Evolutionary conservation across 129 eudicot genomes (phyloP).

Genomic region (Gnaphalium uliginosum): DNA sequence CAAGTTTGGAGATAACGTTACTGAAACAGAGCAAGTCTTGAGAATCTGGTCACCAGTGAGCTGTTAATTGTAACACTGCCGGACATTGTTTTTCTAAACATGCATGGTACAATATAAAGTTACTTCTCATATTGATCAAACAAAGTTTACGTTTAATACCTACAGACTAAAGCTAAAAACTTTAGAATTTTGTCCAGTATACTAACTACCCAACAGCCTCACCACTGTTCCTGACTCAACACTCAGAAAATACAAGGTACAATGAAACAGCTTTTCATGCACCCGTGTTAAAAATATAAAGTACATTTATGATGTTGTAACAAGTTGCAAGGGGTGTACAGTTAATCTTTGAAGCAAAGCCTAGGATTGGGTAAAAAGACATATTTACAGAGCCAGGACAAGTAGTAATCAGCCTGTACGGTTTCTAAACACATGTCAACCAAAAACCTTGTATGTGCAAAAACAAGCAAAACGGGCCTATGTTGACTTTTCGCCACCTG

Average conservation of each 20-base stretch:
- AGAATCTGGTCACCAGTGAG: background rate
- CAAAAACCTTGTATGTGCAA: background rate
- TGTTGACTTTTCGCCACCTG: background rate
- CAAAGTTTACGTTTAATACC: background rate
- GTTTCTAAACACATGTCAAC: background rate
- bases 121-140: background rate
- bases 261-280: constrained; percentile 5
- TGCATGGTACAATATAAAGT: background rate
- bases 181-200: no score
- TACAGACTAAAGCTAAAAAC: no score
- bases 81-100: background rate
- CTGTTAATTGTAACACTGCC: background rate
- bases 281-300: background rate
- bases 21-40: background rate
- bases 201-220: background rate
- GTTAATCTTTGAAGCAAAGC: background rate
- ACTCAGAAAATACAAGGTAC: background rate
- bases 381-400: background rate
- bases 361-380: constrained; percentile 11
- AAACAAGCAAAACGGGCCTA: background rate
- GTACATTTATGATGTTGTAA: background rate
- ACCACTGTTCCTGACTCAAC: background rate
- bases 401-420: background rate
- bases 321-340: no score
- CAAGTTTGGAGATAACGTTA: background rate